These are phyloP conservation scores for Alternaria metachromatica DNA, from an alignment of 2,329 filamentous ascomycete genomes.

Conservation along the genomic window DNA sequence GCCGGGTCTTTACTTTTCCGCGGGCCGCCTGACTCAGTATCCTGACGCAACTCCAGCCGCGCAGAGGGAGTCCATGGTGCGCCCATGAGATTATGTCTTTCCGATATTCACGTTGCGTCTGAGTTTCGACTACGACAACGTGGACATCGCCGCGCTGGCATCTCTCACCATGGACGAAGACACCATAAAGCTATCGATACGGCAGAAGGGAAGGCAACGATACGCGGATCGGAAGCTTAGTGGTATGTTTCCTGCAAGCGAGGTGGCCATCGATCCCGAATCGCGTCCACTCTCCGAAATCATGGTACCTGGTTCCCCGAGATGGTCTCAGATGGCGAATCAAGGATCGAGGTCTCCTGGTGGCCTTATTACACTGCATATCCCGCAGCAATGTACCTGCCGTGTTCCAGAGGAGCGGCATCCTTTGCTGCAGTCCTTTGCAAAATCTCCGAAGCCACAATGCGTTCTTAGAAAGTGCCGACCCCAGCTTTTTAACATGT, in stretches of 20 bases:
- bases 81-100: neutral
- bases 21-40: neutral
- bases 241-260: neutral
- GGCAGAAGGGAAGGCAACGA: neutral
- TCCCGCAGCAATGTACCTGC: neutral
- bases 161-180: neutral
- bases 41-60: neutral
- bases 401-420: neutral
- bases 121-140: neutral
- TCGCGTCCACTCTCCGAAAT: neutral
- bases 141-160: neutral
- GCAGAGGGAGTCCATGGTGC: neutral
- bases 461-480: neutral
- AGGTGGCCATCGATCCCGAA: conserved; percentile 1
- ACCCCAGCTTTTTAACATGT: neutral
- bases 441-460: neutral
- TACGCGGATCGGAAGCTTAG: neutral
- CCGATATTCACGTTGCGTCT: neutral
- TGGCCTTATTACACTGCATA: neutral
- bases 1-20: neutral
- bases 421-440: neutral
- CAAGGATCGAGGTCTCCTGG: neutral
- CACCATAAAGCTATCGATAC: neutral
- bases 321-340: neutral
- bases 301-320: conserved; percentile 1